Evolutionary conservation across 1,284 basidiomycete species (phyloP).

Genomic region (Pterula multifida): DNA sequence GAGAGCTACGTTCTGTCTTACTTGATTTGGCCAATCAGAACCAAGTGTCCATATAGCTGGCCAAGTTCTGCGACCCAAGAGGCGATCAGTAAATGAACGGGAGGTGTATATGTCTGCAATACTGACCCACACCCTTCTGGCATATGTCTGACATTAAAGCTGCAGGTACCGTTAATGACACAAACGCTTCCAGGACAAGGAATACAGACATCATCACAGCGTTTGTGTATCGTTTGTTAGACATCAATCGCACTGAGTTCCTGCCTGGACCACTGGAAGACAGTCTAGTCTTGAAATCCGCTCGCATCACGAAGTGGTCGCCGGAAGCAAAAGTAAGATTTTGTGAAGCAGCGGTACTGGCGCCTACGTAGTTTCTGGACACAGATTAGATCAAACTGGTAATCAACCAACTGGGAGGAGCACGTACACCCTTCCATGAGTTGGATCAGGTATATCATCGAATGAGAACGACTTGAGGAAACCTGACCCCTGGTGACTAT

Average conservation of each 20-base stretch:
- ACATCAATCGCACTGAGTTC: constrained; percentile 44
- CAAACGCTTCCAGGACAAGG: neutral
- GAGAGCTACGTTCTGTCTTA: neutral
- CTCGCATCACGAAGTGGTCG: constrained; percentile 38
- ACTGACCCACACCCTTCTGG: constrained; percentile 57
- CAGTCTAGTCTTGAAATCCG: constrained; percentile 37
- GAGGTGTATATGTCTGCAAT: neutral
- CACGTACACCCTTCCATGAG: constrained; percentile 50
- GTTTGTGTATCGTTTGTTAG: constrained; percentile 37
- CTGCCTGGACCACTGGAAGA: constrained; percentile 36
- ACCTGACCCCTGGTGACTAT: constrained; percentile 20
- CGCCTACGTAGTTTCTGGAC: constrained; percentile 38
- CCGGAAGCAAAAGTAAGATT: constrained; percentile 36
- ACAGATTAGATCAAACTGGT: constrained; percentile 1
- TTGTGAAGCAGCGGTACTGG: constrained; percentile 27
- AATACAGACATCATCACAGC: constrained; percentile 39
- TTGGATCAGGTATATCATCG: constrained; percentile 44
- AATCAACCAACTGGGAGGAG: neutral
- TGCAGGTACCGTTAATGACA: constrained; percentile 12
- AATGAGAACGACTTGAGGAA: constrained; percentile 40
- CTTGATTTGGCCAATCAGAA: constrained; percentile 37
- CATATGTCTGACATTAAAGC: constrained; percentile 42
- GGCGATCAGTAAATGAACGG: neutral
- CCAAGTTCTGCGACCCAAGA: constrained; percentile 28
- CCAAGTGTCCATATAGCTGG: constrained; percentile 38